These are phyloP conservation scores for Tuber indicum DNA, from an alignment of 495 filamentous ascomycete genomes.

Conservation along the genomic window DNA sequence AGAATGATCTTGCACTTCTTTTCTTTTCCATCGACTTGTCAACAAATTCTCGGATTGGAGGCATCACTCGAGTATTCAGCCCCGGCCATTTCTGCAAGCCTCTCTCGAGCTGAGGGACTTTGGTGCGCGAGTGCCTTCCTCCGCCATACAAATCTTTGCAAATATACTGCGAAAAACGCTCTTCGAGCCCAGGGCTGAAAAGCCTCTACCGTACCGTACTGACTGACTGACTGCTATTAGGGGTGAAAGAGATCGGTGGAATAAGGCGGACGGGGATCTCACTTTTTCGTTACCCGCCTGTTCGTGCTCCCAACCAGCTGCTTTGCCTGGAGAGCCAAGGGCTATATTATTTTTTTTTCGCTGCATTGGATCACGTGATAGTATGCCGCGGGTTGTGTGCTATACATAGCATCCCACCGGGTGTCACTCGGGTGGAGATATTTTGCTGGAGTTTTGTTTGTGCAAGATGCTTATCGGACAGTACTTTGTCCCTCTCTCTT, in stretches of 20 bases:
- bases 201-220: background rate
- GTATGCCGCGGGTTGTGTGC: background rate
- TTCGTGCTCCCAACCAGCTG: background rate
- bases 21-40: background rate
- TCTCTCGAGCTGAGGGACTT: background rate
- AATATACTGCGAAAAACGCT: background rate
- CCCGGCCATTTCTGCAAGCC: background rate
- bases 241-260: too few relatives aligned
- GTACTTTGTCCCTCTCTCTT: background rate
- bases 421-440: background rate
- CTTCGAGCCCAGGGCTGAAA: background rate
- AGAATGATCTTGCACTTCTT: background rate
- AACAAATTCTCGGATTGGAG: background rate
- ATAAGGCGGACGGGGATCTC: background rate
- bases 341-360: background rate
- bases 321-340: background rate
- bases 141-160: background rate
- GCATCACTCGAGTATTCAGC: background rate
- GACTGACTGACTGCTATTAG: too few relatives aligned
- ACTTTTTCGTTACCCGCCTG: background rate
- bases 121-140: background rate
- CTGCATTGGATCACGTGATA: background rate
- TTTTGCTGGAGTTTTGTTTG: background rate
- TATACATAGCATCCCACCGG: background rate
- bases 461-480: too few relatives aligned